Evolutionary conservation across 345 rosid genomes (phyloP).

Genomic region (Hirschfeldia incana): DNA sequence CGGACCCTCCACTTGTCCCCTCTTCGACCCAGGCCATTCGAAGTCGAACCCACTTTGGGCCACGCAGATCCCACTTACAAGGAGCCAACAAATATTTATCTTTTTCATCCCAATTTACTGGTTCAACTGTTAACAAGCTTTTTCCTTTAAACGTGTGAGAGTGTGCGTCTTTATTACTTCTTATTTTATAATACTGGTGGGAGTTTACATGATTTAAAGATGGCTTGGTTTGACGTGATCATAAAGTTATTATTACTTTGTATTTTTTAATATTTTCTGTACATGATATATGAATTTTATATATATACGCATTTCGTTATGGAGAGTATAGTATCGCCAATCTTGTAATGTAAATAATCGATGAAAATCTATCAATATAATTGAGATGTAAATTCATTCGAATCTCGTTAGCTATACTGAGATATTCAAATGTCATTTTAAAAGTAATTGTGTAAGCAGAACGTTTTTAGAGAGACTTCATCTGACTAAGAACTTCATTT

Average conservation of each 20-base stretch:
- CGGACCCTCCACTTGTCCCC: constrained; percentile 45
- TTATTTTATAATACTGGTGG: constrained; percentile 1
- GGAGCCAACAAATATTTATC: constrained; percentile 13
- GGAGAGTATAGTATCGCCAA: constrained; percentile 3
- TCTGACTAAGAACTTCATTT: neutral
- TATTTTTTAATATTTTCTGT: neutral
- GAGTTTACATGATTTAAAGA: constrained; percentile 4
- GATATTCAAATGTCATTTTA: neutral
- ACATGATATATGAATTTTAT: neutral
- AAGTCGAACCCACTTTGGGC: constrained; percentile 35
- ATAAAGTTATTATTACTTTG: neutral
- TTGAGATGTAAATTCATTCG: neutral
- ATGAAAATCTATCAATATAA: neutral
- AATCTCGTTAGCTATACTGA: neutral
- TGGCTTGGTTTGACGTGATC: constrained; percentile 12
- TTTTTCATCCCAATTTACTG: constrained; percentile 23
- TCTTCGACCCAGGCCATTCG: constrained; percentile 10
- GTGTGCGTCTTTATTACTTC: constrained; percentile 2
- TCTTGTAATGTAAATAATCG: neutral
- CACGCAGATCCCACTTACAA: constrained; percentile 27
- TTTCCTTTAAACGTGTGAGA: constrained; percentile 27
- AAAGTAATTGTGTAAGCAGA: neutral
- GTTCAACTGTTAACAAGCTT: constrained; percentile 23
- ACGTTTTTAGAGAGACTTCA: neutral
- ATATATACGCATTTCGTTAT: neutral